Base-by-base conservation (phyloP, 169 alveolate species). In the Hepatocystis sp. region DNA sequence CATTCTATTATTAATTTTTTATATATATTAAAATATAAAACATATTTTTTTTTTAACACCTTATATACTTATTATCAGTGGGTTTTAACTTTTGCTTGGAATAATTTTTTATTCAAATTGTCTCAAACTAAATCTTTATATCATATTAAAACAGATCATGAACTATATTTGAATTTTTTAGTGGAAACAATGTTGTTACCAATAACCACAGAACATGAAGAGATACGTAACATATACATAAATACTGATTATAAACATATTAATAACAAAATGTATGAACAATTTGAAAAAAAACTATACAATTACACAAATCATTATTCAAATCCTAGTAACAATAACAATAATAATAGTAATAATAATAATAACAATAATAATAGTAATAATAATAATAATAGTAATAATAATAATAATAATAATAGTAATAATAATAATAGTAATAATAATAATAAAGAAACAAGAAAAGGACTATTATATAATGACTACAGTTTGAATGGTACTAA, bases 51-150 rank as follows among this genome's bases (percentile, higher is more conserved):
- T 55, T 42, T 81, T 13, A 81, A 81, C 46, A 81, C 89, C 0
- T 13, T 81, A 13, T 81, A 81, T 32, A 81, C 89, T 7, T 81
- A 81, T 44, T 81, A 61, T 32, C 84, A 63, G 28, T 81, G 89
- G 89, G 27, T 81, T 10, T 51, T 81, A 56, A 49, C 13, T 13
- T 81, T 49, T 23, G 27, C 89, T n/a, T 81, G 89, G 89, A 81
- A 63, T 28, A 39, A 64, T 34, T 63, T 81, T 39, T 11, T 81
- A 19, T 27, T 40, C 28, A 60, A 51, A n/a, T 42, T 64, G 27
- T 81, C 51, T 23, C 34, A 49, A 47, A 17, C 89, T 4, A 81
- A 81, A 42, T 81, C 89, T 4, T 47, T 81, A 55, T 32, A 49
- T 21, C 67, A 81, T 40, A 81, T 81, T 32, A 81, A 81, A 63